Percentiles rank a stretch among this genome's conserved stretches.
Conservation (phyloP, 495 filamentous ascomycete genomes). For the Aspergillus funiculosus region DNA sequence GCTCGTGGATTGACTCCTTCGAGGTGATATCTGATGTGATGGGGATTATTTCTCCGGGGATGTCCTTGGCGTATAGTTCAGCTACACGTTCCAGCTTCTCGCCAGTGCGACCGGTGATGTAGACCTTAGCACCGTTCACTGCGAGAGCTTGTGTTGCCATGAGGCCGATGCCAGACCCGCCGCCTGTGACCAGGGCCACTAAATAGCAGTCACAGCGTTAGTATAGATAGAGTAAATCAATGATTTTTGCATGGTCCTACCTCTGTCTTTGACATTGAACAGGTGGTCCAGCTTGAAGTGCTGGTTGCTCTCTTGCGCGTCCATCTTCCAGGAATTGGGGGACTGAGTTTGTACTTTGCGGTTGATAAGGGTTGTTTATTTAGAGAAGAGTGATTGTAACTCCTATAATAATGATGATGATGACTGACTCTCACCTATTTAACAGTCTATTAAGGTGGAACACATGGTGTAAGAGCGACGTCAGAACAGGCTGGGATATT, state of each 20-base stretch:
- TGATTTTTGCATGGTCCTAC: conserved; percentile 9
- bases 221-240: not conserved
- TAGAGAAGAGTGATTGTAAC: too few species aligned
- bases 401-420: too few species aligned
- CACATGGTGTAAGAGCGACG: too few species aligned
- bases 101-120: conserved; percentile 53
- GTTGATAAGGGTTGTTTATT: too few species aligned
- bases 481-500: too few species aligned
- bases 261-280: conserved; percentile 52
- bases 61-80: conserved; percentile 38
- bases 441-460: too few species aligned
- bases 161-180: conserved; percentile 46
- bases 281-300: conserved; percentile 45
- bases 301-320: conserved; percentile 37
- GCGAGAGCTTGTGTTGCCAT: conserved; percentile 55
- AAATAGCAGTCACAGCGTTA: not conserved
- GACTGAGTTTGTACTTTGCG: too few species aligned
- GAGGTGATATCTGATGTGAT: conserved; percentile 45
- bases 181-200: conserved; percentile 54
- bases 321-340: too few species aligned
- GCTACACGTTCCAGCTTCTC: conserved; percentile 52
- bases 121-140: conserved; percentile 55
- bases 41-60: conserved; percentile 52
- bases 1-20: conserved; percentile 40
- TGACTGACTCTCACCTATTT: too few species aligned